Evolutionary conservation across 257 asterid species (phyloP), one percentile per base, ranked within the genome.

Genomic region (Penstemon barbatus): DNA sequence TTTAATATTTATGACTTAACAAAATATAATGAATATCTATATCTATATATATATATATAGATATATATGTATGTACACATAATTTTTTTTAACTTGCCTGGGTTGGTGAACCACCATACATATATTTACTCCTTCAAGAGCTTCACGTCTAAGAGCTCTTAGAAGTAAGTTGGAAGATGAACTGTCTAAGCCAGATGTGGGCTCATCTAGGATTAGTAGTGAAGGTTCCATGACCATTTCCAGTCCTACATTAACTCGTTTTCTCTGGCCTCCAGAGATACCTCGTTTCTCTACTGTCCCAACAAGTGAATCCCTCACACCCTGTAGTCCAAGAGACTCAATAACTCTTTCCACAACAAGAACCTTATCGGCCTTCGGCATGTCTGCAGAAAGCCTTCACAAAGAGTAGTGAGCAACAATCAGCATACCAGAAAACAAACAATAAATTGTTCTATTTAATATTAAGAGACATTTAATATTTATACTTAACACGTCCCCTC

Each of bases 21-120:
- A 50, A 4, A 70, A 56, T 51, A 58, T 8, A 38, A 41, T 7
- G 18, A 6, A 25, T 3, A 44, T 4, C 15, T 37, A 45, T 59
- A 66, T 33, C 44, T 10, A 13, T 15, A n/a, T n/a, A n/a, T n/a
- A n/a, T n/a, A n/a, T 25, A 12, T 54, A 61, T 15, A 15, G 0
- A 15, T 15, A 15, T 15, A 15, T 15, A 15, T 25, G 5, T 54
- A 61, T 52, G 15, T 19, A 62, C 41, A 19, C 12, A 11, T 25
- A 43, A 44, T 0, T 44, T 62, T 43, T 33, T 33, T 18, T 2
- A 18, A 70, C 78, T 64, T 63, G 84, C 98, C 98, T 92, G 61
- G 98, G 98, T 76, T 92, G 98, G 84, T 92, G 98, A 85, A 92
- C 88, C 63, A 92, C 98, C 98, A 92, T 92, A 83, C 96, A 89